A percentile compares a stretch with the other conserved stretches of the same genome.
Conservation (phyloP, 495 filamentous ascomycete species). For the Lasiosphaeria miniovina region DNA sequence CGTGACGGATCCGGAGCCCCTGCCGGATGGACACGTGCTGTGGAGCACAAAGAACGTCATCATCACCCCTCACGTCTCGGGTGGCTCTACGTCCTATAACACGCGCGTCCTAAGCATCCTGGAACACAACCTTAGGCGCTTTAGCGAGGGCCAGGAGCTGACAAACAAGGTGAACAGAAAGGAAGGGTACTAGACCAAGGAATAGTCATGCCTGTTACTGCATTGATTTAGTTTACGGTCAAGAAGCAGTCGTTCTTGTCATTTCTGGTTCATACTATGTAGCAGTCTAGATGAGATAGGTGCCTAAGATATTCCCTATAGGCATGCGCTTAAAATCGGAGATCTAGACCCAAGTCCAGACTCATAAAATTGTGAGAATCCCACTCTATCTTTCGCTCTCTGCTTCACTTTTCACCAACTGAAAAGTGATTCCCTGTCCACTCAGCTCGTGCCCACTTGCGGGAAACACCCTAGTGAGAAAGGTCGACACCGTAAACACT, state of each 20-base stretch:
- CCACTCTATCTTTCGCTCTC: too few species aligned
- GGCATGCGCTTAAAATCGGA: too few species aligned
- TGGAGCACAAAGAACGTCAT: conserved; percentile 74
- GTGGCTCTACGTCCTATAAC: conserved; percentile 56
- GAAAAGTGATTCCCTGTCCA: not conserved
- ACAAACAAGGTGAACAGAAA: conserved; percentile 51
- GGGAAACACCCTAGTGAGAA: not conserved
- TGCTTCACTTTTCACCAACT: too few species aligned
- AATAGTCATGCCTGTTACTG: not conserved
- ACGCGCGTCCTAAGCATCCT: conserved; percentile 58
- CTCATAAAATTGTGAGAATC: too few species aligned
- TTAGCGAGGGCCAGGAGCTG: conserved; percentile 57
- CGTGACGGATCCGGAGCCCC: conserved; percentile 83
- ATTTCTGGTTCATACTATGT: too few species aligned
- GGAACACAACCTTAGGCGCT: conserved; percentile 55
- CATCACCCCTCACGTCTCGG: conserved; percentile 79
- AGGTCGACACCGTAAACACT: conserved; percentile 2
- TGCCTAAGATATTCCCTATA: too few species aligned
- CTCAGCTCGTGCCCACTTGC: not conserved
- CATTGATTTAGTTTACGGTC: conserved; percentile 4
- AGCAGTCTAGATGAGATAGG: too few species aligned
- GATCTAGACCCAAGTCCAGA: too few species aligned
- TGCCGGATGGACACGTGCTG: conserved; percentile 64
- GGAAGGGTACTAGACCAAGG: conserved; percentile 21
- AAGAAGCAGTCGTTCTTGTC: conserved; percentile 5